Evolutionary conservation across 176 grass and related monocot species (phyloP), one percentile per base, ranked within the genome.

Genomic region (Aegilops longissima): DNA sequence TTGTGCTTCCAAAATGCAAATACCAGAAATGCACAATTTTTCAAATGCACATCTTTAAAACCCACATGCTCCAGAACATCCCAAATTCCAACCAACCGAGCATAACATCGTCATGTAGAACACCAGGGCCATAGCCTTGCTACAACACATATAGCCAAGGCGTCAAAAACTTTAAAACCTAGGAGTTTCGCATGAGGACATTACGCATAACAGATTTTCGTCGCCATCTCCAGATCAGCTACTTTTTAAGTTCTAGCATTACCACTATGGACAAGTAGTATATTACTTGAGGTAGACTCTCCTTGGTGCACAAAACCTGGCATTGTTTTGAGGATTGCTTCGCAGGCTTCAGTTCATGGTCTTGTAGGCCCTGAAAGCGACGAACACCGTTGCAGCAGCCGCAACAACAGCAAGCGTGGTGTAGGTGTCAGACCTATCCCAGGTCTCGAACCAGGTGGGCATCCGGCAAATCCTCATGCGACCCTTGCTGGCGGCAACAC

Each of bases 391-490:
- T 5, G 89, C 90, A 74, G 88, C 83, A 77, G 97, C 97, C 70
- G 85, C 23, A 64, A 89, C 94, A 76, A 94, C 92, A 81, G 90
- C 97, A 79, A 99, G 94, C 71, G 92, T 86, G 0, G 97, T 94
- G 85, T 92, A 90, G 24, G 91, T 94, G 59, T 98, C 96, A 30
- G 93, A 84, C 45, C 74, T 77, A 71, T 97, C 97, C 97, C 97
- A 99, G 38, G 90, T 94, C 83, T 99, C 92, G 31, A 92, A 93
- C 90, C 89, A 95, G 73, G 87, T 94, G 12, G 97, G 97, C 85
- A 97, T 92, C 4, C 86, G 34, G 69, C 90, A 99, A 25, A 76
- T 77, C 85, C 92, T 99, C 39, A 39, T 66, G 44, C 80, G 25
- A 18, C 88, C 85, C 87, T 92, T 93, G 80, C 70, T 90, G 47